A percentile compares a stretch with the other conserved stretches of the same genome.
Conservation (phyloP, 139 green algal genomes). For the Zygnema cylindricum region DNA sequence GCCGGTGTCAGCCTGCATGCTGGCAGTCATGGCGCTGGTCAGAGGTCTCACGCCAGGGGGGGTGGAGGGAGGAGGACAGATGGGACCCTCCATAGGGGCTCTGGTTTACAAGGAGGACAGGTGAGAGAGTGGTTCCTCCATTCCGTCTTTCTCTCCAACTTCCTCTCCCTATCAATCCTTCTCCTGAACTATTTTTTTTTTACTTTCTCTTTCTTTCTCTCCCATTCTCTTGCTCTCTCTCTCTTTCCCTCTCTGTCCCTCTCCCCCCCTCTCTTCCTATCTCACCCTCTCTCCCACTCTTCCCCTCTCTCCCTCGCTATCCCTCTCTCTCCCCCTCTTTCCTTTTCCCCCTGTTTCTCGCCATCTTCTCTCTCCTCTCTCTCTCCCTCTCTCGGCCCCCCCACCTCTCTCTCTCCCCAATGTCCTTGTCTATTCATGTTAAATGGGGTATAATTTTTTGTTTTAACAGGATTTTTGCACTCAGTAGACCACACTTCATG, state of each 20-base stretch:
- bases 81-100: slow-evolving; percentile 30
- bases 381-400: background rate
- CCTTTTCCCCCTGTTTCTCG: background rate
- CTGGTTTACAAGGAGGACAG: slow-evolving; percentile 55
- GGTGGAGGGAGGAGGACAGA: background rate
- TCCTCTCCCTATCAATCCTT: background rate
- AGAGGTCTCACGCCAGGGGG: slow-evolving; percentile 82
- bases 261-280: no score
- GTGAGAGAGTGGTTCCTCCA: slow-evolving; percentile 2
- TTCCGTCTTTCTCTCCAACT: background rate
- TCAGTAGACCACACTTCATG: no score
- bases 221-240: no score
- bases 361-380: background rate
- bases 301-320: no score
- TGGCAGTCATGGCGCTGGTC: slow-evolving; percentile 85
- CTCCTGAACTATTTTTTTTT: background rate
- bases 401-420: background rate
- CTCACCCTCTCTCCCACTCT: no score
- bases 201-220: no score
- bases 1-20: slow-evolving; percentile 94
- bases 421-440: background rate
- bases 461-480: no score
- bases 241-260: no score
- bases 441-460: no score
- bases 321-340: background rate